Base-by-base conservation (phyloP, 352 stramenopile genomes). In the Globisporangium middletonii region DNA sequence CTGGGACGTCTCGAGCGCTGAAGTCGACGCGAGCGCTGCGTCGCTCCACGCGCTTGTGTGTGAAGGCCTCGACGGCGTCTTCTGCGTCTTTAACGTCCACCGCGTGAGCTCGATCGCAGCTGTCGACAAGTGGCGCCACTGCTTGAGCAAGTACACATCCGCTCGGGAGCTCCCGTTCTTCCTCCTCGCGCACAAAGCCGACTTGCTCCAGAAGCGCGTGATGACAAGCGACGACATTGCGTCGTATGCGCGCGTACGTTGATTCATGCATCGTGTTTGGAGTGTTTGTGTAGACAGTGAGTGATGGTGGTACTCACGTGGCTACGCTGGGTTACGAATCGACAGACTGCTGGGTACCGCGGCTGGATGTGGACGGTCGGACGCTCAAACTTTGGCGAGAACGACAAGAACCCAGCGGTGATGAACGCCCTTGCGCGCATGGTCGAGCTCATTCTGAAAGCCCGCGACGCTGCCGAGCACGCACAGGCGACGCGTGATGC, bases 21-120 rank as follows among this genome's bases (percentile, higher is more conserved):
- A 94, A 50, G 75, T 86, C 13, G 82, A 94, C 55, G 67, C 68
- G 35, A 71, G 58, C 23, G 73, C 74, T 43, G 76, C 75, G n/a
- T 75, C 79, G 18, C 65, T 92, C 26, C 82, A 92, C 60, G 60
- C 83, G 55, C 67, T 92, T 15, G 55, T 91, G 27, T 94, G 84
- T 46, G 79, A 92, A 11, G 73, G 81, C 15, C 73, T 94, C 37
- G 84, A 92, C 57, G 84, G 84, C 50, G 74, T 94, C 53, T 94
- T 94, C 65, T 90, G 90, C 44, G 84, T 92, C n/a, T 91, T 91
- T 55, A 94, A 94, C 59, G 80, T 94, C 41, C 82, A 94, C 58
- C 79, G 84, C 37, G 82, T 94, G 68, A 94, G 81, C 60, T 92
- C 84, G 33, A 91, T 94, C 59, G 82, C 82, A 0, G 82, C 84